Conservation (phyloP, 306 rosid genomes). For the Castanopsis chinensis region DNA sequence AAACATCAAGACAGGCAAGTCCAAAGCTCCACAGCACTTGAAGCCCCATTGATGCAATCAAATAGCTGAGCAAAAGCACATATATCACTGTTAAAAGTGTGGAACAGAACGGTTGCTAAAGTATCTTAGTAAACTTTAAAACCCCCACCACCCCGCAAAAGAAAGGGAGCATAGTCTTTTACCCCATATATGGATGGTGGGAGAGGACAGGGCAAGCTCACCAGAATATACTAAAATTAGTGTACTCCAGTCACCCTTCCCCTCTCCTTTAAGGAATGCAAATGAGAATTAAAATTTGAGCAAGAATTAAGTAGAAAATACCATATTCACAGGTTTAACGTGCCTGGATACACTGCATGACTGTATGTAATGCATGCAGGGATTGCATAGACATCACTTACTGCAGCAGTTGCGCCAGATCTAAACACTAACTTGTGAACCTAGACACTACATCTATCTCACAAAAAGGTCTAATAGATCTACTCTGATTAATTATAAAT, state of each 20-base stretch:
- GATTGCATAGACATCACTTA: neutral
- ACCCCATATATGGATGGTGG: too few species aligned
- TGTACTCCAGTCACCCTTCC: too few species aligned
- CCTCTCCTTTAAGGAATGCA: neutral
- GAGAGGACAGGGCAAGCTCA: too few species aligned
- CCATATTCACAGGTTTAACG: neutral
- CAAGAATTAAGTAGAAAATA: neutral
- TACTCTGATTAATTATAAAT: neutral
- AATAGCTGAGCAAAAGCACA: constrained; percentile 56
- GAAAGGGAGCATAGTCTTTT: neutral
- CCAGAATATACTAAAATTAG: too few species aligned
- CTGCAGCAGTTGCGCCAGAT: neutral
- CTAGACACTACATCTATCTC: neutral
- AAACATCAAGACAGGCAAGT: constrained; percentile 93
- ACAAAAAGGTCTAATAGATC: neutral
- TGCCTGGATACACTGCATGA: neutral
- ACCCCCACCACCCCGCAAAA: neutral
- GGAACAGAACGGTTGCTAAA: neutral
- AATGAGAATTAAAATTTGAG: neutral
- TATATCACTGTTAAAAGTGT: constrained; percentile 6
- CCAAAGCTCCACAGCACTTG: constrained; percentile 97
- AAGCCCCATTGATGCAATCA: constrained; percentile 98
- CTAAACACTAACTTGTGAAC: neutral
- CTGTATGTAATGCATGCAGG: neutral
- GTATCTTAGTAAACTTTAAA: neutral